Conservation (phyloP, 164 flowering plant species). For the Buxus sempervirens region DNA sequence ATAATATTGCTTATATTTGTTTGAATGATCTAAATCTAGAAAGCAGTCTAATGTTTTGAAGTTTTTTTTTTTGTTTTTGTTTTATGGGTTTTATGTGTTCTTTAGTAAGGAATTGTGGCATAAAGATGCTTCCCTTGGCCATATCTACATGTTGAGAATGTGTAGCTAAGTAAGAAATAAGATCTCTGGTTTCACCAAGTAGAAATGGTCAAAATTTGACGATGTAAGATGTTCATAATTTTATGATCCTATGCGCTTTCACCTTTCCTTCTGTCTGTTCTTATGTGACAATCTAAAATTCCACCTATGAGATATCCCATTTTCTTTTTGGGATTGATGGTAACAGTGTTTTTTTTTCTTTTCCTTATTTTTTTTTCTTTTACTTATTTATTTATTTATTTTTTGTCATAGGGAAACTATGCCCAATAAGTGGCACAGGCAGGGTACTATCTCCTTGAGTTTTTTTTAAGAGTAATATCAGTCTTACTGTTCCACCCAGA, state of each 20-base stretch:
- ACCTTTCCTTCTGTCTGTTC: too few species aligned
- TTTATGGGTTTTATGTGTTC: not conserved
- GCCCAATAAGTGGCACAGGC: not conserved
- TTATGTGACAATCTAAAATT: too few species aligned
- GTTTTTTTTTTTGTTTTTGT: too few species aligned
- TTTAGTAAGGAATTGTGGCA: not conserved
- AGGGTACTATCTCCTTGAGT: not conserved
- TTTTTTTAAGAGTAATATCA: conserved; percentile 1
- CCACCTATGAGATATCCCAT: too few species aligned
- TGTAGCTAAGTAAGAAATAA: not conserved
- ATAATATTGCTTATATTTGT: not conserved
- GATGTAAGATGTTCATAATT: not conserved
- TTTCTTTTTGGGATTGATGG: too few species aligned
- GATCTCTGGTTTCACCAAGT: not conserved
- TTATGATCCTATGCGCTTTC: too few species aligned
- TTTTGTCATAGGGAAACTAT: not conserved
- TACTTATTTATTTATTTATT: too few species aligned
- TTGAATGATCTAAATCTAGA: not conserved
- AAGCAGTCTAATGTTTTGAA: too few species aligned
- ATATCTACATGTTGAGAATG: not conserved
- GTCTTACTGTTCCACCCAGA: conserved; percentile 32
- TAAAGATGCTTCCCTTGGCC: not conserved
- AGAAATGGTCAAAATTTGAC: not conserved
- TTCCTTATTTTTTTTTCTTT: too few species aligned
- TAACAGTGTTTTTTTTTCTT: too few species aligned